Evolutionary conservation across 805 yeast genomes (phyloP).

Genomic region (Lipomyces kockii): DNA sequence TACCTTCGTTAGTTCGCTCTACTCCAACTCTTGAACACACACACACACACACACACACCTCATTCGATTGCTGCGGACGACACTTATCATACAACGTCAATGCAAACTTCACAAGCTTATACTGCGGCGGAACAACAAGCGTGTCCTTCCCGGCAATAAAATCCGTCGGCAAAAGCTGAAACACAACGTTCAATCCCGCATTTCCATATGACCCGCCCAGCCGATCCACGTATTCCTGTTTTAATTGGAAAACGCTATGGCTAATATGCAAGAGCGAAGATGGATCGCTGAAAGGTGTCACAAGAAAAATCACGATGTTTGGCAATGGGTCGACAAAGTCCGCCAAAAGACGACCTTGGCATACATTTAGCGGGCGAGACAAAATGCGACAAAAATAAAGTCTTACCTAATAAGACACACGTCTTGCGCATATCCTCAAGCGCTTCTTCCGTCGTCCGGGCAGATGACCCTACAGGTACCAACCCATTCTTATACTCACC

Average conservation of each 20-base stretch:
- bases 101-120: slow-evolving; percentile 39
- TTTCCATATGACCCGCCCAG: slow-evolving; percentile 7
- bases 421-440: slow-evolving; percentile 25
- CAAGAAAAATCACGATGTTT: slow-evolving; percentile 26
- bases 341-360: slow-evolving; percentile 16
- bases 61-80: slow-evolving; percentile 13
- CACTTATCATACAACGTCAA: slow-evolving; percentile 44
- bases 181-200: slow-evolving; percentile 18
- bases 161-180: slow-evolving; percentile 31
- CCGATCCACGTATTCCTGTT: slow-evolving; percentile 23
- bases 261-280: slow-evolving; percentile 32
- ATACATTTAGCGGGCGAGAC: not conserved
- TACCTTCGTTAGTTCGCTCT: too few relatives aligned
- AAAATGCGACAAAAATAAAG: not conserved
- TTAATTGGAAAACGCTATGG: slow-evolving; percentile 27
- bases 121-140: slow-evolving; percentile 42
- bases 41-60: not conserved
- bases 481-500: slow-evolving; percentile 30
- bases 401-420: slow-evolving; percentile 20
- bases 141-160: slow-evolving; percentile 40
- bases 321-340: slow-evolving; percentile 14
- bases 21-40: not conserved
- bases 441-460: slow-evolving; percentile 18
- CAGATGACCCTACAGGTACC: slow-evolving; percentile 24
- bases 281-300: slow-evolving; percentile 31